phyloP scores from a whole-genome alignment of 192 early-diverging fungal genomes.

The Umbelopsis isabellina region DNA sequence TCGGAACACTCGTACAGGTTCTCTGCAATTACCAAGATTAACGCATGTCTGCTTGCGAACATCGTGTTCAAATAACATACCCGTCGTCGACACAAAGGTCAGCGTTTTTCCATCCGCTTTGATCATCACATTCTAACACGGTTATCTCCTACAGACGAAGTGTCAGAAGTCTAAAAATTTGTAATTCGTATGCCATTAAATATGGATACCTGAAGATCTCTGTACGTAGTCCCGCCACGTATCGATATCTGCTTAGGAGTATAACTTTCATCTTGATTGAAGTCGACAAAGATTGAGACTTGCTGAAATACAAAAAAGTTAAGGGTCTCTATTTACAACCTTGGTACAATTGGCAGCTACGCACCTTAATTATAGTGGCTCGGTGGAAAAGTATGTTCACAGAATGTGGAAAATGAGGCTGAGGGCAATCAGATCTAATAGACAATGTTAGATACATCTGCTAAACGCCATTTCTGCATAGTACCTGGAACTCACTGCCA shows the following conservation, averaged over 20 bases:
- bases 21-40: constrained; percentile 30
- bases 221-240: constrained; percentile 64
- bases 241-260: constrained; percentile 70
- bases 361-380: constrained; percentile 61
- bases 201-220: constrained; percentile 63
- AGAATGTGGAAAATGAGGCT: constrained; percentile 74
- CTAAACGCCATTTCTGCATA: background rate
- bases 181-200: background rate
- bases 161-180: too few species aligned
- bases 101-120: constrained; percentile 72
- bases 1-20: constrained; percentile 61
- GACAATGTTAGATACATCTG: background rate
- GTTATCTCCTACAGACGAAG: constrained; percentile 47
- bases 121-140: constrained; percentile 57
- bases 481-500: constrained; percentile 71
- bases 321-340: background rate
- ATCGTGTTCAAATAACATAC: background rate
- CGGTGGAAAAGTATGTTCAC: constrained; percentile 74
- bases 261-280: constrained; percentile 82
- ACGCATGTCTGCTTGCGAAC: constrained; percentile 22
- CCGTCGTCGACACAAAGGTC: constrained; percentile 50
- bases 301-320: constrained; percentile 36
- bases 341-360: constrained; percentile 24
- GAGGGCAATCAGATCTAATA: constrained; percentile 54
- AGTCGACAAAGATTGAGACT: constrained; percentile 71